Evolutionary conservation across 1,284 basidiomycete species (phyloP), one percentile per base, ranked within the genome.

Genomic region (Abortiporus biennis): DNA sequence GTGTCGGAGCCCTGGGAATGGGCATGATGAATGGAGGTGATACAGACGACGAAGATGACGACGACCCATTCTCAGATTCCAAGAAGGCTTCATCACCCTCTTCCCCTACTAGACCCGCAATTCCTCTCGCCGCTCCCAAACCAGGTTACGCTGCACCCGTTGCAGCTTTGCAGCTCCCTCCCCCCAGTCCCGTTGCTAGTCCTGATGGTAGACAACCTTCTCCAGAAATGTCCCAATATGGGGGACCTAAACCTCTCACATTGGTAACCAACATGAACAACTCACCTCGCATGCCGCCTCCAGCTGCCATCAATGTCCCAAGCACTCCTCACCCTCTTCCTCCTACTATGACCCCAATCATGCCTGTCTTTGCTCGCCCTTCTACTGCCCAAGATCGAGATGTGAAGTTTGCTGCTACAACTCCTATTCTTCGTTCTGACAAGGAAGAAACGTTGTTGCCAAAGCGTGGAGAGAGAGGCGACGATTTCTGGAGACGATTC

Each of bases 401-500:
- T 20, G 67, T 83, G 55, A 71, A 73, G 50, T 82, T 80, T 51
- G 64, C 63, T 5, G 56, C 67, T 17, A 64, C 64, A 38, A 54
- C 58, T 40, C 64, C 72, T 4, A 86, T 87, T 56, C 72, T 89
- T 55, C 75, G 85, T 17, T 74, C 80, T 2, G 69, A 80, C 35
- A 67, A 67, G 2, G 87, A 89, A 59, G 85, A 81, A 36, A 74
- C 77, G 1, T 58, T 85, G 1, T 59, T 87, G 15, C 78, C 81
- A 2, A 69, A 67, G 36, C 68, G 79, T 23, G 82, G 83, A 2
- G 76, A 83, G 51, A 76, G 71, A 43, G 84, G 85, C 1, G 85
- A 90, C 53, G 81, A 88, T 53, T 90, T 90, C 63, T 90, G 86
- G 86, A 69, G 84, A 44, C 69, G 87, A 35, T 90, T 90, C 62